Evolutionary conservation across 2,329 filamentous ascomycete genomes (phyloP), one percentile per base, ranked within the genome.

Genomic region (Echinosphaeria canescens): DNA sequence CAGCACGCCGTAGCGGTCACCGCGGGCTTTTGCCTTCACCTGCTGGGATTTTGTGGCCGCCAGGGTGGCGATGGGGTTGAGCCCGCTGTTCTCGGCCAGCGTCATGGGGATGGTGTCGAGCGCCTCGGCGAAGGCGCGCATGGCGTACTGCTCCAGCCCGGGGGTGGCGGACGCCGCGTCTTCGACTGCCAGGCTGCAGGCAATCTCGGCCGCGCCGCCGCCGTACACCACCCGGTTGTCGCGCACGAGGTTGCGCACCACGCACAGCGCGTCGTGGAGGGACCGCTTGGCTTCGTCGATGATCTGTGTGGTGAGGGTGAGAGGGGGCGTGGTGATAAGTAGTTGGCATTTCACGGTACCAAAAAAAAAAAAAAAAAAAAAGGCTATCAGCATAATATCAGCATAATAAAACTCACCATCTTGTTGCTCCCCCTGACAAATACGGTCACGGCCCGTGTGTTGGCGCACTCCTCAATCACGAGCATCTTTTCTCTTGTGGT

Each of bases 401-500:
- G n/a, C n/a, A n/a, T n/a, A n/a, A n/a, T n/a, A n/a, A n/a, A n/a
- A n/a, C 17, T 46, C 52, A 85, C 80, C 88, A 98, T 98, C 64
- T 95, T 98, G 67, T 98, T 98, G 62, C 82, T 91, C 43, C 88
- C 88, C 43, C 88, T 67, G 32, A 98, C 79, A 50, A 98, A 98
- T 29, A 91, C 72, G 3, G 88, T 98, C 32, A 98, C 90, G 24
- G 88, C 88, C 42, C 88, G 65, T 31, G 81, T 92, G 58, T 98
- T 98, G 43, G 90, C 88, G 47, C 88, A 98, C 54, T 98, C 88
- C 56, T 98, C 90, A 41, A 98, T 98, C 30, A 98, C 80, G 40
- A 98, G 62, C 88, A 98, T 98, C 69, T 98, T 95, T 54, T 98
- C 88, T 44, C 88, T 69, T 23, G 88, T 98, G 2, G 88, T 98